Percentiles rank a stretch among this genome's conserved stretches.
These are phyloP conservation scores for Aspergillus hiratsukae DNA, from an alignment of 2,329 filamentous ascomycete genomes.

Conservation along the genomic window DNA sequence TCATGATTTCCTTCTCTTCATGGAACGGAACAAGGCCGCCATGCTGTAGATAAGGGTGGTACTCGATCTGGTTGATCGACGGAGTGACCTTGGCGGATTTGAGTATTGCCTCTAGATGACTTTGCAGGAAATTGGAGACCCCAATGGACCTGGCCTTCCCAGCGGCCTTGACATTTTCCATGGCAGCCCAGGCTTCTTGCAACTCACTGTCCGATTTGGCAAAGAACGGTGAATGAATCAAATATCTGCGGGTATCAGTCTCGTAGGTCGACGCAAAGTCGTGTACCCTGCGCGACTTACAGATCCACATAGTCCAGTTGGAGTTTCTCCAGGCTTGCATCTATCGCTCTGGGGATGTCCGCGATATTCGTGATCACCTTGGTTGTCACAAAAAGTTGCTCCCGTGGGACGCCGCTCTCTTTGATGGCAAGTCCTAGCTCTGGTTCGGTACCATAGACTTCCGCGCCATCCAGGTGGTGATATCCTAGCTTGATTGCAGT, in stretches of 20 bases:
- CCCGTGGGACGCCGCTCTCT: constrained; percentile 42
- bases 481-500: constrained; percentile 57
- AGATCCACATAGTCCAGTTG: constrained; percentile 60
- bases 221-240: constrained; percentile 60
- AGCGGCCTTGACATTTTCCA: constrained; percentile 55
- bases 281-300: constrained; percentile 31
- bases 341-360: constrained; percentile 54
- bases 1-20: constrained; percentile 38
- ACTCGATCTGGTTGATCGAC: constrained; percentile 33
- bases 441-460: constrained; percentile 49
- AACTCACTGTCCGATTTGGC: constrained; percentile 50
- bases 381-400: constrained; percentile 51
- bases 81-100: constrained; percentile 41
- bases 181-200: constrained; percentile 55
- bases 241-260: constrained; percentile 41
- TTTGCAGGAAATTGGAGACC: constrained; percentile 57
- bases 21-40: constrained; percentile 39
- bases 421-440: constrained; percentile 48
- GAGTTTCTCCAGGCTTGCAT: constrained; percentile 55
- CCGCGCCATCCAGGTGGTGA: constrained; percentile 60
- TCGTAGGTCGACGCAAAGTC: neutral
- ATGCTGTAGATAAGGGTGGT: constrained; percentile 46
- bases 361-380: constrained; percentile 53
- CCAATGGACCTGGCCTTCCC: constrained; percentile 59
- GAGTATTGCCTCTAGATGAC: constrained; percentile 51